A percentile compares a stretch with the other conserved stretches of the same genome.
Conservation (phyloP, 306 rosid species). For the Quillaja saponaria region DNA sequence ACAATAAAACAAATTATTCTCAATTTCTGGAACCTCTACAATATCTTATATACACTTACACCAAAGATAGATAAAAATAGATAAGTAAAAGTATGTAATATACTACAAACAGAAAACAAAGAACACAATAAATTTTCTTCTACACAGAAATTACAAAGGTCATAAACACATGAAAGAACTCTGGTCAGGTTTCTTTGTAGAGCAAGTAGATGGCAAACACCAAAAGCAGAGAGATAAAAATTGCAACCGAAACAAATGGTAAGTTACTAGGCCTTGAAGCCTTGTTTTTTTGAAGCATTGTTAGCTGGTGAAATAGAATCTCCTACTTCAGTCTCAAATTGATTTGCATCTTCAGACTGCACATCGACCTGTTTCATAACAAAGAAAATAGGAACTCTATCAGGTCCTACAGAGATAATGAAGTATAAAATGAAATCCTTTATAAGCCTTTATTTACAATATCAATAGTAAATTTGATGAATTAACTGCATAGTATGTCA, state of each 20-base stretch:
- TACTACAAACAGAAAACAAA: slow-evolving; percentile 14
- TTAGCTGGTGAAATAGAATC: slow-evolving; percentile 30
- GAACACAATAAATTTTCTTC: slow-evolving; percentile 17
- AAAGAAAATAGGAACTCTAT: slow-evolving; percentile 4
- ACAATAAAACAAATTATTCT: too few species aligned
- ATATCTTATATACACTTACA: slow-evolving; percentile 4
- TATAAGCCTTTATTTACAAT: too few species aligned
- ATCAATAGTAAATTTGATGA: too few species aligned
- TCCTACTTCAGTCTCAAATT: slow-evolving; percentile 24
- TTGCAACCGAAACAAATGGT: slow-evolving; percentile 34
- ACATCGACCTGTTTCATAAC: slow-evolving; percentile 57
- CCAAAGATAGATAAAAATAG: slow-evolving; percentile 23
- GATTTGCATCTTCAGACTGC: slow-evolving; percentile 38
- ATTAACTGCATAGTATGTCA: too few species aligned
- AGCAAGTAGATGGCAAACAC: slow-evolving; percentile 40
- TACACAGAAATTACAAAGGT: too few species aligned
- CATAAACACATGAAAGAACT: not conserved
- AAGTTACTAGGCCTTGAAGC: slow-evolving; percentile 37
- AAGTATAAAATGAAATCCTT: too few species aligned
- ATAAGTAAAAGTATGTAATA: slow-evolving; percentile 16
- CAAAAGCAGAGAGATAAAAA: slow-evolving; percentile 42
- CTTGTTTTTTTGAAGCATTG: slow-evolving; percentile 33
- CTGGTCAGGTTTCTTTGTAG: slow-evolving; percentile 36
- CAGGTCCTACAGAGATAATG: slow-evolving; percentile 17
- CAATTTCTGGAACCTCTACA: too few species aligned